These are phyloP conservation scores for Scleroderma bovista DNA, from an alignment of 768 basidiomycete genomes.

Conservation along the genomic window DNA sequence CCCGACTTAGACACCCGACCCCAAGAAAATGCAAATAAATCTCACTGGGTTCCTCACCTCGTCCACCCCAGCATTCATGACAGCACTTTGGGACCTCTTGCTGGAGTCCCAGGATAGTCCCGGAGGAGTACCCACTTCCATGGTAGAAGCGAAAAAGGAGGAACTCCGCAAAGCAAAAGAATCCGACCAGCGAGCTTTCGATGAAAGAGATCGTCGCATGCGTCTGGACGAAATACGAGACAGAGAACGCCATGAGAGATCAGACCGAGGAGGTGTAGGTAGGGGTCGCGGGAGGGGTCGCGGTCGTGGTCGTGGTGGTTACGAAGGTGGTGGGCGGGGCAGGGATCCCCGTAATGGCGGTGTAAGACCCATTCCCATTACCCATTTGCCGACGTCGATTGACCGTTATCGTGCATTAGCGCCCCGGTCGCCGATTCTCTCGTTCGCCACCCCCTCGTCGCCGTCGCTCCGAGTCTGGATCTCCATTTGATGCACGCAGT, in stretches of 20 bases:
- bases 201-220: slow-evolving; percentile 64
- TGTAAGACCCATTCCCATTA: slow-evolving; percentile 10
- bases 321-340: slow-evolving; percentile 45
- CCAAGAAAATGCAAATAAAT: slow-evolving; percentile 93
- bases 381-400: background rate
- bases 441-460: slow-evolving; percentile 45
- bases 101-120: slow-evolving; percentile 87
- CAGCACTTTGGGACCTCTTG: slow-evolving; percentile 82
- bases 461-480: slow-evolving; percentile 37
- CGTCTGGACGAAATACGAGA: slow-evolving; percentile 67
- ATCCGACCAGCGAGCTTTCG: slow-evolving; percentile 57
- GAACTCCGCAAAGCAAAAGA: slow-evolving; percentile 74
- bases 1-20: slow-evolving; percentile 69
- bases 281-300: slow-evolving; percentile 58
- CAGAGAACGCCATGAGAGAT: slow-evolving; percentile 45
- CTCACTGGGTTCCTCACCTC: slow-evolving; percentile 89
- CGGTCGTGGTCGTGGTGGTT: slow-evolving; percentile 44
- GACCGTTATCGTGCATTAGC: slow-evolving; percentile 21
- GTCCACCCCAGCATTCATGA: slow-evolving; percentile 84
- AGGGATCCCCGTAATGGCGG: slow-evolving; percentile 59
- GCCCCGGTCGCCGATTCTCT: slow-evolving; percentile 42
- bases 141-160: slow-evolving; percentile 88
- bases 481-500: slow-evolving; percentile 33
- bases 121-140: slow-evolving; percentile 84
- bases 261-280: slow-evolving; percentile 34